phyloP scores from a whole-genome alignment of 768 basidiomycete species.

The Hypholoma sublateritium region DNA sequence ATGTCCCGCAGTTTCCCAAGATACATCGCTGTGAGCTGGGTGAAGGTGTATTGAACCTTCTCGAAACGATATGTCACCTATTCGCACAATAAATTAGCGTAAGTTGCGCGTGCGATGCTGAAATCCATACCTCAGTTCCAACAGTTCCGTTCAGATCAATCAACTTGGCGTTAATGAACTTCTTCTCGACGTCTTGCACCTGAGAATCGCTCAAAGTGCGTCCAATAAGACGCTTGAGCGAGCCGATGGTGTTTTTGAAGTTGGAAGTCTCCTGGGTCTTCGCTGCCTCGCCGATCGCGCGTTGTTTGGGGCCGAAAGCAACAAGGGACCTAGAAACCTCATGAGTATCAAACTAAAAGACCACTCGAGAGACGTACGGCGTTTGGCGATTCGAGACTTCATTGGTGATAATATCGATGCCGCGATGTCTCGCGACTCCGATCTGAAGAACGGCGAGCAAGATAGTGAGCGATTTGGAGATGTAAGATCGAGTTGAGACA shows the following conservation, averaged over 20 bases:
- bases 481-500: slow-evolving; percentile 16
- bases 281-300: slow-evolving; percentile 90
- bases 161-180: slow-evolving; percentile 85
- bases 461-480: slow-evolving; percentile 5
- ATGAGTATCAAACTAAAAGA: not conserved
- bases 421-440: slow-evolving; percentile 92
- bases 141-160: slow-evolving; percentile 83
- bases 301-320: slow-evolving; percentile 90
- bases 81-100: slow-evolving; percentile 3
- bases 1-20: slow-evolving; percentile 90
- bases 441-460: slow-evolving; percentile 51
- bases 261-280: slow-evolving; percentile 98
- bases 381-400: slow-evolving; percentile 97
- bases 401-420: slow-evolving; percentile 98
- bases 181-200: slow-evolving; percentile 81
- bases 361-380: slow-evolving; percentile 59
- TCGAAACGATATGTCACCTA: slow-evolving; percentile 92
- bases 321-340: slow-evolving; percentile 73
- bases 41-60: slow-evolving; percentile 73
- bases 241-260: slow-evolving; percentile 96
- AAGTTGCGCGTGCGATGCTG: not conserved
- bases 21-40: slow-evolving; percentile 91
- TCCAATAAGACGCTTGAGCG: slow-evolving; percentile 87
- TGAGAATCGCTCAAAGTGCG: slow-evolving; percentile 80
- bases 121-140: slow-evolving; percentile 74